Percentiles rank a stretch among this genome's conserved stretches.
Conservation (phyloP, 345 rosid genomes). For the Combretum micranthum region DNA sequence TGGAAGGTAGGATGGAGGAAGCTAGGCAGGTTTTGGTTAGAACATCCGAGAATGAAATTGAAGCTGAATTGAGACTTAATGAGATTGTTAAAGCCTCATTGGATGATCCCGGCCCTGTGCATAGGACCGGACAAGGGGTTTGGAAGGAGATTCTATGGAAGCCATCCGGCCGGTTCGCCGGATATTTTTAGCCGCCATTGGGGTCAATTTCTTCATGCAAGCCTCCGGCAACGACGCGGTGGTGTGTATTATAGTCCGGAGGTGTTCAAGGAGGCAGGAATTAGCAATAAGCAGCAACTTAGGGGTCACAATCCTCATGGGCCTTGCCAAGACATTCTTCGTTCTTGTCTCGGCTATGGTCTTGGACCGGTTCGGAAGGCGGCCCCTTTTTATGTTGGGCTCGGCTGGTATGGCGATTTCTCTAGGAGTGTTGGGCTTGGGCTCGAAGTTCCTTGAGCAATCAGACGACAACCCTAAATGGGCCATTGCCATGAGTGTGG, state of each 20-base stretch:
- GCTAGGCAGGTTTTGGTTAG: constrained; percentile 45
- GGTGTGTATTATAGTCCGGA: constrained; percentile 52
- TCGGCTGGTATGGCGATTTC: constrained; percentile 48
- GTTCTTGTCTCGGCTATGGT: constrained; percentile 45
- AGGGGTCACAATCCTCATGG: constrained; percentile 48
- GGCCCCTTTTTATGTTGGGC: constrained; percentile 56
- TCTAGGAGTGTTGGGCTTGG: constrained; percentile 34
- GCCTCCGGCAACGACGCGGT: constrained; percentile 73
- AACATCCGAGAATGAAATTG: constrained; percentile 35
- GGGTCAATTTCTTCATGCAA: constrained; percentile 64
- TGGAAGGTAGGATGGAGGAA: constrained; percentile 39
- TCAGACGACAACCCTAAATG: constrained; percentile 28
- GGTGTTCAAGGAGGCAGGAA: constrained; percentile 52
- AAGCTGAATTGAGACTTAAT: constrained; percentile 38
- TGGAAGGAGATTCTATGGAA: constrained; percentile 50
- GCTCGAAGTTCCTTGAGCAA: constrained; percentile 26
- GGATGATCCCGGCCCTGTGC: constrained; percentile 1
- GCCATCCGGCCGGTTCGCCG: constrained; percentile 47
- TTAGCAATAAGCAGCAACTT: constrained; percentile 33
- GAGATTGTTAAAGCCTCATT: constrained; percentile 40
- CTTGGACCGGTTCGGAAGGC: constrained; percentile 51
- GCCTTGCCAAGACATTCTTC: constrained; percentile 37
- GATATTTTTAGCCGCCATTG: constrained; percentile 50
- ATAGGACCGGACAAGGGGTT: constrained; percentile 35
- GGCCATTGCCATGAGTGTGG: constrained; percentile 37